These are phyloP conservation scores for Cyclaneusma minus DNA, from an alignment of 2,329 filamentous ascomycete genomes.

Conservation along the genomic window DNA sequence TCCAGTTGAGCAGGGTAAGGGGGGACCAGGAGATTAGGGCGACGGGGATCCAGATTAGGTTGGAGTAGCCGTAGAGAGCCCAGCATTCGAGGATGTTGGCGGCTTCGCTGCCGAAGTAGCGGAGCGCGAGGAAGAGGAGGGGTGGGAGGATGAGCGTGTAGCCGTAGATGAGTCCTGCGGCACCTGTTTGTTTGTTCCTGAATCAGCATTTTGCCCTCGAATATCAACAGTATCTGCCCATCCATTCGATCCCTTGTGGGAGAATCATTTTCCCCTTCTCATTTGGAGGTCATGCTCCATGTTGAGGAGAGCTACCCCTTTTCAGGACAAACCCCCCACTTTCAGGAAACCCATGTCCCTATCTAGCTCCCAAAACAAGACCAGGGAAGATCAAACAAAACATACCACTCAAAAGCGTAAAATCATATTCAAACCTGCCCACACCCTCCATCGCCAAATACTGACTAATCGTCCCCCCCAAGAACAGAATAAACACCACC, in stretches of 20 bases:
- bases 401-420: conserved; percentile 68
- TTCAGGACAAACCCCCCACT: too few species aligned
- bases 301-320: too few species aligned
- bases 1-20: conserved; percentile 76
- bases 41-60: conserved; percentile 93
- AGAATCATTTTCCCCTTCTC: too few species aligned
- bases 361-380: conserved; percentile 1
- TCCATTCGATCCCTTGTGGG: too few species aligned
- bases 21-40: conserved; percentile 84
- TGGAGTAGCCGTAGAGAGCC: conserved; percentile 90
- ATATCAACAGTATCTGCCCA: too few species aligned
- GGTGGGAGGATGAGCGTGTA: conserved; percentile 83
- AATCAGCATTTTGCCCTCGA: too few species aligned
- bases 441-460: conserved; percentile 59
- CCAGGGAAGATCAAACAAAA: conserved; percentile 6
- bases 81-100: conserved; percentile 91
- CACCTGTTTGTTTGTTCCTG: conserved; percentile 46
- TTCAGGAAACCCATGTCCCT: too few species aligned
- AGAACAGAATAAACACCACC: conserved; percentile 85
- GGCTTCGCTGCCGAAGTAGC: conserved; percentile 89
- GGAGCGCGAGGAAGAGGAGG: conserved; percentile 71
- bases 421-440: conserved; percentile 78
- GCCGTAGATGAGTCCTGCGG: conserved; percentile 85
- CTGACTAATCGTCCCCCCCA: conserved; percentile 88
- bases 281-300: too few species aligned